Evolutionary conservation across 768 basidiomycete species (phyloP).

Genomic region (Amanita exitialis): DNA sequence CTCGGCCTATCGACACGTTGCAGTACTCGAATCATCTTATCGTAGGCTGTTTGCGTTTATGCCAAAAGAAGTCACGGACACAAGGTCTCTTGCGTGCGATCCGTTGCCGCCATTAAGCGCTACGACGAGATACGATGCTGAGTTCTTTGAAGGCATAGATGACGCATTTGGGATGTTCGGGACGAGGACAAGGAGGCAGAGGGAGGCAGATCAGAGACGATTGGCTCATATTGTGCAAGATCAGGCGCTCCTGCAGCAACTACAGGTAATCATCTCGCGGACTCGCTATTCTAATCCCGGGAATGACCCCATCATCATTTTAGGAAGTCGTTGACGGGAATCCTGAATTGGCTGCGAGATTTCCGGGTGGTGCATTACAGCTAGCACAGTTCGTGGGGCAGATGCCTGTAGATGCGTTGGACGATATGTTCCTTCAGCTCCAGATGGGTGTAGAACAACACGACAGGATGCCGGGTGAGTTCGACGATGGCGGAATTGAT

Average conservation of each 20-base stretch:
- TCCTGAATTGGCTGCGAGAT: constrained; percentile 41
- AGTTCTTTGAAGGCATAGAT: constrained; percentile 65
- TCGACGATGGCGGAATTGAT: constrained; percentile 15
- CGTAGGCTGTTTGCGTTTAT: constrained; percentile 62
- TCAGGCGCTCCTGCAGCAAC: constrained; percentile 41
- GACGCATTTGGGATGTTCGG: constrained; percentile 29
- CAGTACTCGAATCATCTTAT: constrained; percentile 60
- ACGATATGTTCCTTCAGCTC: constrained; percentile 44
- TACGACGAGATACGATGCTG: constrained; percentile 51
- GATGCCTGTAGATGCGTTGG: constrained; percentile 45
- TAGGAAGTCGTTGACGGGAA: constrained; percentile 48
- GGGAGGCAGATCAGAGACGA: constrained; percentile 38
- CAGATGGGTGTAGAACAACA: constrained; percentile 25
- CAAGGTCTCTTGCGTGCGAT: constrained; percentile 66
- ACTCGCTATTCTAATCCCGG: not conserved
- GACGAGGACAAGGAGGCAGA: constrained; percentile 24
- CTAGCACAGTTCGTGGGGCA: constrained; percentile 48
- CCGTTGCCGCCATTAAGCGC: constrained; percentile 69
- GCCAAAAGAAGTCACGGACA: constrained; percentile 41
- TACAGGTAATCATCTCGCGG: constrained; percentile 29
- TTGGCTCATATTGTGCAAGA: constrained; percentile 53
- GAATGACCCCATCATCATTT: not conserved
- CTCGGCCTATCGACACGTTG: constrained; percentile 64
- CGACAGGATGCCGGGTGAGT: constrained; percentile 40
- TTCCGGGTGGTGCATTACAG: constrained; percentile 58